Percentiles rank a stretch among this genome's conserved stretches.
Conservation (phyloP, 257 asterid genomes). For the Datura wrightii region DNA sequence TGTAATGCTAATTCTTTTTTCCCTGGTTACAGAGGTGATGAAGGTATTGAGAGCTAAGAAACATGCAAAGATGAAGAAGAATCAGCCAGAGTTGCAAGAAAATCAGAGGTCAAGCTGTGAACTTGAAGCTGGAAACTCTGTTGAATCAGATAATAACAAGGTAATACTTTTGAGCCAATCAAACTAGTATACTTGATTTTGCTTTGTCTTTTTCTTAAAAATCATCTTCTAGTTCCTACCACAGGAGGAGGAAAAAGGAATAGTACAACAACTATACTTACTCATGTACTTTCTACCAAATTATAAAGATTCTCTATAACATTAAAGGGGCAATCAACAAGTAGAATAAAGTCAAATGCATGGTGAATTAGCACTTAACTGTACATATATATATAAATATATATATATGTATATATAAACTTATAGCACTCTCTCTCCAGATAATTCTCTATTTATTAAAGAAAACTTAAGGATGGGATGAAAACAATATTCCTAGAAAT, state of each 20-base stretch:
- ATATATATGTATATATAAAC: neutral
- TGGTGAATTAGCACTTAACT: neutral
- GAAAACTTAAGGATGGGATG: neutral
- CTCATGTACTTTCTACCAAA: neutral
- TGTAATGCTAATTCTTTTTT: neutral
- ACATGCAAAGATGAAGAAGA: constrained; percentile 74
- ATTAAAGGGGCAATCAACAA: neutral
- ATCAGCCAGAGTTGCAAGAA: constrained; percentile 41
- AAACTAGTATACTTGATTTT: neutral
- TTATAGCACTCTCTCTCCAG: neutral
- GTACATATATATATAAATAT: neutral
- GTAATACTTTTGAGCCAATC: constrained; percentile 38
- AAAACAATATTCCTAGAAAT: neutral
- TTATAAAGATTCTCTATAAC: neutral
- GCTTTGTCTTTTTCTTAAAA: neutral
- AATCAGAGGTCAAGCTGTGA: constrained; percentile 46
- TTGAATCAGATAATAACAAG: constrained; percentile 44
- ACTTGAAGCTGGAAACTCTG: constrained; percentile 43
- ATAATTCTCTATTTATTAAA: neutral
- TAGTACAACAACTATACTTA: neutral
- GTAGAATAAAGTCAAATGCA: neutral
- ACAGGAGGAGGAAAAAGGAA: neutral
- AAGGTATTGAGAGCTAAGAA: constrained; percentile 81
- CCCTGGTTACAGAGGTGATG: constrained; percentile 68
- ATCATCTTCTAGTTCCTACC: neutral